A percentile compares a stretch with the other conserved stretches of the same genome.
phyloP scores from a whole-genome alignment of 1,284 basidiomycete species.

The Chiua sp. region DNA sequence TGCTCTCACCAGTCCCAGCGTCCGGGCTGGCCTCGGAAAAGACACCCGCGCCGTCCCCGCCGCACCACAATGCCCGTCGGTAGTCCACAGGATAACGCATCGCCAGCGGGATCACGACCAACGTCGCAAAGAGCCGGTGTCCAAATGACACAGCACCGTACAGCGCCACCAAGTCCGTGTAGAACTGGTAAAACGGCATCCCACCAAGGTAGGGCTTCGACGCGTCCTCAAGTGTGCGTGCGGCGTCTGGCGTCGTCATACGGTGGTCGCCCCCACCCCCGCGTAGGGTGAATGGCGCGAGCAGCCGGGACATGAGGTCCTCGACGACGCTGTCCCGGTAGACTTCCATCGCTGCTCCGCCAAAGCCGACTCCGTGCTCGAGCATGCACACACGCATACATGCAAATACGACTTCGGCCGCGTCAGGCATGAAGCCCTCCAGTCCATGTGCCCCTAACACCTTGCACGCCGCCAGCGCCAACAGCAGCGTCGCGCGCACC shows the following conservation, averaged over 20 bases:
- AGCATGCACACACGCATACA: slow-evolving; percentile 97
- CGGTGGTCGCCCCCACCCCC: slow-evolving; percentile 8
- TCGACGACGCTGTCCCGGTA: slow-evolving; percentile 65
- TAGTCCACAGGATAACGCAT: slow-evolving; percentile 86
- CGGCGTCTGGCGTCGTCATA: neutral
- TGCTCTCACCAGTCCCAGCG: neutral
- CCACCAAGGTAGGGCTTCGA: slow-evolving; percentile 67
- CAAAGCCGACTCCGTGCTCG: slow-evolving; percentile 57
- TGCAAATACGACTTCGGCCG: slow-evolving; percentile 69
- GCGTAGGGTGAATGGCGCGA: slow-evolving; percentile 57
- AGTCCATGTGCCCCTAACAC: slow-evolving; percentile 51
- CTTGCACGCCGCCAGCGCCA: slow-evolving; percentile 53
- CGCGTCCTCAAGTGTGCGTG: slow-evolving; percentile 57
- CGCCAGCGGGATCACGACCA: slow-evolving; percentile 78
- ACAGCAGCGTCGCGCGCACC: slow-evolving; percentile 66
- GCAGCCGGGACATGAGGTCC: slow-evolving; percentile 60
- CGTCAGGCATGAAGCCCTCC: slow-evolving; percentile 44
- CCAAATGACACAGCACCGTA: slow-evolving; percentile 94
- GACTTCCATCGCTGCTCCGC: slow-evolving; percentile 57
- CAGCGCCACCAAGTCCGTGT: slow-evolving; percentile 88
- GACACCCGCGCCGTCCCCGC: slow-evolving; percentile 65
- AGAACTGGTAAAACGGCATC: slow-evolving; percentile 92
- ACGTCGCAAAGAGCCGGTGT: slow-evolving; percentile 75
- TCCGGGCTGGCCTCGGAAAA: slow-evolving; percentile 39
- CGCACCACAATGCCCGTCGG: slow-evolving; percentile 78